Evolutionary conservation across 2,329 filamentous ascomycete species (phyloP), one percentile per base, ranked within the genome.

Genomic region (Coniosporium tulheliwenetii): DNA sequence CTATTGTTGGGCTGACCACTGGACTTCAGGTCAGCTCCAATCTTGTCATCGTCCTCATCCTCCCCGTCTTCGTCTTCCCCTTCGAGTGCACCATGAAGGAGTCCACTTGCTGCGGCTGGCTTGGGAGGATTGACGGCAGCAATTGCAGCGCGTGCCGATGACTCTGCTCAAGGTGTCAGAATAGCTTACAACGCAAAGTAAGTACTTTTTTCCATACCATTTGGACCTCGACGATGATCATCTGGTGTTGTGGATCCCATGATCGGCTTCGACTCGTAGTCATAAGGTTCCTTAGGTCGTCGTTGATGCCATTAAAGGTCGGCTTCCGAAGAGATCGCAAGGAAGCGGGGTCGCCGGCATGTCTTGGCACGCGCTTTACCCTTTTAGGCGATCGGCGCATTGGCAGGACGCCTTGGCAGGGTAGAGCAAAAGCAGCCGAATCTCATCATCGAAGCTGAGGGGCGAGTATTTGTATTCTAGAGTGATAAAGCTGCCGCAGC

Each of bases 211-310:
- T 39, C 35, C 46, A 30, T 44, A 60, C 56, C 55, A 50, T 59
- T 47, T 38, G 52, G 53, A 12, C 48, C 52, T 49, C 48, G 50
- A 31, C 47, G 58, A 44, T 61, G 52, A 30, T 48, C 52, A 36
- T 61, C 50, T 44, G 59, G 59, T 49, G 59, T 57, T 43, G 58
- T 58, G 39, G 59, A 61, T 34, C 58, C 59, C 59, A 62, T 62
- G 41, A 32, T 50, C 32, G 32, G 32, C 32, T 35, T 35, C 32
- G 32, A 35, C 14, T 35, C 32, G 37, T 42, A 40, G 40, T 42
- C 40, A 42, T 42, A 33, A 42, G 37, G 30, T 40, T 40, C 37
- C 38, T 42, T 42, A 40, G 37, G 36, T 40, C 10, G 40, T 34
- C 38, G 7, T 42, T 41, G 37, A 42, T 42, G 40, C 40, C 38